Evolutionary conservation across 2,329 filamentous ascomycete genomes (phyloP), one percentile per base, ranked within the genome.

Genomic region (Amauroascus verrucosus): DNA sequence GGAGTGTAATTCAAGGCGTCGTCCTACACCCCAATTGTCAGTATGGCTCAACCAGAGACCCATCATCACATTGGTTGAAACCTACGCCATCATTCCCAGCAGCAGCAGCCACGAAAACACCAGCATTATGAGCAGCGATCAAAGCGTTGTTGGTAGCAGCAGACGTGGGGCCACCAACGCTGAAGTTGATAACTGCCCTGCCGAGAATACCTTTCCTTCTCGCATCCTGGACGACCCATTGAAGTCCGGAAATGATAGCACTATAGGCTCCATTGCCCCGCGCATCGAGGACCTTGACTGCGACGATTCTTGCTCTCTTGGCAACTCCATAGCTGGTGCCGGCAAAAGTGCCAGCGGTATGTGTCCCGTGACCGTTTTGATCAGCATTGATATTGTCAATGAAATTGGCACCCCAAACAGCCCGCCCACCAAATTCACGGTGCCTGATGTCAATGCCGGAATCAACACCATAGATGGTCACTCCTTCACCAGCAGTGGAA

Each of bases 221-320:
- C 43, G 65, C 66, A 53, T 68, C 61, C 37, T 65, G 63, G 52
- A 60, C 64, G 45, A 63, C 64, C 65, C 65, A 70, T 32, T 67
- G 61, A 62, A 79, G 75, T 14, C 75, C 78, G 20, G 69, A 64
- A 57, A 80, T 71, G 56, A 76, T 74, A 59, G 70, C 69, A 24
- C 68, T 66, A 47, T 67, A 69, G n/a, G 67, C 71, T 28, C 76
- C 76, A 41, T 67, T 67, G 43, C 74, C 73, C 8, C 72, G 62
- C 24, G 65, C 67, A 46, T 70, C 70, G 18, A 77, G 69, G 56
- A 67, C 75, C 63, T 77, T 78, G 54, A 81, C 73, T 46, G 75
- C 75, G 32, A 71, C 59, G 16, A 72, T 54, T 20, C 57, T 64
- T 30, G 68, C 63, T 54, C 65, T 64, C 59, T 70, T 70, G 22